Conservation (phyloP, 2,329 filamentous ascomycete genomes). For the Pseudonectria buxi region DNA sequence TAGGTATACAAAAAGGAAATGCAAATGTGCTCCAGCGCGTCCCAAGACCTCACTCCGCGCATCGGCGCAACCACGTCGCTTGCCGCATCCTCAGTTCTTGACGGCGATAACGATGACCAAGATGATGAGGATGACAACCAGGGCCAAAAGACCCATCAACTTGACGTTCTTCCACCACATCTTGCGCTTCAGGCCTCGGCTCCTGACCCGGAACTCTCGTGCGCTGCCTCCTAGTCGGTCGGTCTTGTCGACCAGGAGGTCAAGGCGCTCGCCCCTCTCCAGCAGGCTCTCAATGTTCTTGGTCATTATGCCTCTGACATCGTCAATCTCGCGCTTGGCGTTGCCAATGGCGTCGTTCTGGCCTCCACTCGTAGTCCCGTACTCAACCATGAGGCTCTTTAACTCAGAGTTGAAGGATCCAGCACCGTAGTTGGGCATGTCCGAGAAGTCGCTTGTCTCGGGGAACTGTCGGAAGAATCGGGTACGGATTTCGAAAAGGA, state of each 20-base stretch:
- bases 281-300: constrained; percentile 87
- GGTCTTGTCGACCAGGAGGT: constrained; percentile 93
- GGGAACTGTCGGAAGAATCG: constrained; percentile 72
- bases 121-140: constrained; percentile 60
- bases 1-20: constrained; percentile 14
- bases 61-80: not conserved
- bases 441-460: constrained; percentile 61
- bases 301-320: constrained; percentile 88
- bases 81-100: constrained; percentile 32
- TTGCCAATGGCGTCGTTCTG: constrained; percentile 76
- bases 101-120: constrained; percentile 48
- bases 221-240: constrained; percentile 84
- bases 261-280: constrained; percentile 87
- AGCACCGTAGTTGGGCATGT: constrained; percentile 82
- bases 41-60: not conserved
- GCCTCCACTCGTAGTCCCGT: constrained; percentile 69
- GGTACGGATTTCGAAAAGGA: constrained; percentile 82
- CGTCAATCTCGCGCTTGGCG: constrained; percentile 85
- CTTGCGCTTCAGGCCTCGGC: constrained; percentile 74
- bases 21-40: constrained; percentile 7
- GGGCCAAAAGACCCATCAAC: constrained; percentile 70
- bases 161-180: constrained; percentile 99
- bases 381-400: constrained; percentile 72
- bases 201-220: constrained; percentile 82
- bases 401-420: constrained; percentile 79